These are phyloP conservation scores for Nannizziopsis arthrosporioides DNA, from an alignment of 2,329 filamentous ascomycete genomes.

Conservation along the genomic window DNA sequence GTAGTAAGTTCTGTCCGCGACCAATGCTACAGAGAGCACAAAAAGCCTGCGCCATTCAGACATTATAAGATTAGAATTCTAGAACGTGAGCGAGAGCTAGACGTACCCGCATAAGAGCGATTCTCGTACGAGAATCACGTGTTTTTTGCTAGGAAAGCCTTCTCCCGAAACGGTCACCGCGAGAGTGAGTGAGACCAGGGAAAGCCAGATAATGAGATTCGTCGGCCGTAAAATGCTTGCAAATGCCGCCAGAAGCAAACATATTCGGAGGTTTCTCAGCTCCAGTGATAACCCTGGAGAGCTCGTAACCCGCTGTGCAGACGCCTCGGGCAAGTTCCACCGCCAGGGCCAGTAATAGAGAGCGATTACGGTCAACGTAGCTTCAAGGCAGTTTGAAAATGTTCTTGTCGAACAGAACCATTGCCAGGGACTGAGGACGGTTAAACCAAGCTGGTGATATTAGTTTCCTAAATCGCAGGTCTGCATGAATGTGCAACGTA, in stretches of 20 bases:
- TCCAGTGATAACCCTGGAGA: constrained; percentile 20
- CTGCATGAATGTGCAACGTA: constrained; percentile 28
- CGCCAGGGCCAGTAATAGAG: constrained; percentile 82
- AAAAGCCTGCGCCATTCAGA: constrained; percentile 17
- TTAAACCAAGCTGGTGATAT: constrained; percentile 52
- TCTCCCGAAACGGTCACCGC: constrained; percentile 19
- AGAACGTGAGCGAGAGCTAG: neutral
- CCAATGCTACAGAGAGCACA: constrained; percentile 51
- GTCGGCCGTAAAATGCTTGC: constrained; percentile 83
- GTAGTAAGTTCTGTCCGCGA: constrained; percentile 70
- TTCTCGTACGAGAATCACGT: constrained; percentile 48
- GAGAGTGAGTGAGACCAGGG: constrained; percentile 48
- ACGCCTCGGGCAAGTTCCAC: constrained; percentile 28
- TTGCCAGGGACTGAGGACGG: constrained; percentile 75
- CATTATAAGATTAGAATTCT: neutral
- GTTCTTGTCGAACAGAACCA: constrained; percentile 92
- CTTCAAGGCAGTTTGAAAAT: constrained; percentile 88
- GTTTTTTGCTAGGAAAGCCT: constrained; percentile 18
- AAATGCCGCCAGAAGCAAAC: constrained; percentile 62
- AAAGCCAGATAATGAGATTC: constrained; percentile 74
- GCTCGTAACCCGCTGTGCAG: neutral
- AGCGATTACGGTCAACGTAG: constrained; percentile 69
- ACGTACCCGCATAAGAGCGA: constrained; percentile 47
- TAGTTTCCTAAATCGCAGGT: constrained; percentile 13
- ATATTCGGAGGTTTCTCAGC: constrained; percentile 41